Conservation (phyloP, 2,329 filamentous ascomycete genomes). For the Aspergillus sp. region DNA sequence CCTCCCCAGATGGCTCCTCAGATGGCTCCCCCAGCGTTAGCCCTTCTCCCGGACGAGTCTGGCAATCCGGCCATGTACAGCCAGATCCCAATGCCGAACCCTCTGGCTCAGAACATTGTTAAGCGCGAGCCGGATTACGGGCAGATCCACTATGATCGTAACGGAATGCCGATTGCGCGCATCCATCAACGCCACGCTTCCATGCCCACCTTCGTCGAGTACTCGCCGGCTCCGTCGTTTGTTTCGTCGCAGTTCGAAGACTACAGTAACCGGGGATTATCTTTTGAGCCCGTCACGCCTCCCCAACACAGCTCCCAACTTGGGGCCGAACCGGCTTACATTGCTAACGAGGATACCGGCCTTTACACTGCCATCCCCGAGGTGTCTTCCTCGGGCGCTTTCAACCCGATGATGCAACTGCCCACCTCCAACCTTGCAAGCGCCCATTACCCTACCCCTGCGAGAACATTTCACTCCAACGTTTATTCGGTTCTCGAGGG, state of each 20-base stretch:
- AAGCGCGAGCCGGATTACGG: conserved; percentile 87
- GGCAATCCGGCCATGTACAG: conserved; percentile 69
- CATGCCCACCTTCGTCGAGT: conserved; percentile 98
- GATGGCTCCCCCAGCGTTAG: conserved; percentile 68
- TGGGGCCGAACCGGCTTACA: conserved; percentile 87
- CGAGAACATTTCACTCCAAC: conserved; percentile 67
- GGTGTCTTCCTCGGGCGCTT: conserved; percentile 68
- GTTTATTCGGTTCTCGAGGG: conserved; percentile 97
- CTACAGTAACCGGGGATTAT: conserved; percentile 93
- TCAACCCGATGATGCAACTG: conserved; percentile 88
- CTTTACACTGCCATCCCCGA: conserved; percentile 95
- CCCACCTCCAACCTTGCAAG: conserved; percentile 81
- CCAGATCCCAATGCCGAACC: conserved; percentile 67
- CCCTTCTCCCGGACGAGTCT: conserved; percentile 61
- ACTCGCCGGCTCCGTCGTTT: conserved; percentile 95
- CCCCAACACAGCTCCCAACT: conserved; percentile 85
- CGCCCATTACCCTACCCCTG: conserved; percentile 72
- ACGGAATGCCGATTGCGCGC: conserved; percentile 79
- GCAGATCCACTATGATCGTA: conserved; percentile 86
- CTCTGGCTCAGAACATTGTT: conserved; percentile 69
- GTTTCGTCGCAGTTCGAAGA: conserved; percentile 98
- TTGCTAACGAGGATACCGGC: conserved; percentile 95
- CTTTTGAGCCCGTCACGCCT: conserved; percentile 94
- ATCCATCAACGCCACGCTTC: conserved; percentile 91
- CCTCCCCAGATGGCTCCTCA: conserved; percentile 80